Percentiles rank a stretch among this genome's conserved stretches.
These are phyloP conservation scores for Ceratobasidium papillatum DNA, from an alignment of 1,284 basidiomycete species.

Conservation along the genomic window DNA sequence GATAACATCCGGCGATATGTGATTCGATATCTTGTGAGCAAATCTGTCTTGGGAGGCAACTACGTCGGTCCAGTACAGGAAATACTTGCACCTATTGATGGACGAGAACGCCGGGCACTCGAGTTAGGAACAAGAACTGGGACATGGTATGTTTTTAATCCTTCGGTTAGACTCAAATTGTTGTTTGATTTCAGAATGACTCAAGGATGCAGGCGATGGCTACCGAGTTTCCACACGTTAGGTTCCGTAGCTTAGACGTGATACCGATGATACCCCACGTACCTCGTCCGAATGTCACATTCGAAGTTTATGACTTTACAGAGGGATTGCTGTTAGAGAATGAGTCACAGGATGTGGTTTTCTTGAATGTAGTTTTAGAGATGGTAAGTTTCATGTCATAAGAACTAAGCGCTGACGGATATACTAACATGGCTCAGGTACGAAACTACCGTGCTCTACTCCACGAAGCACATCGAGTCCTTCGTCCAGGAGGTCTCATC, in stretches of 20 bases:
- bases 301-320: neutral
- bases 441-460: neutral
- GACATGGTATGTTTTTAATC: neutral
- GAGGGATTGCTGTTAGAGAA: neutral
- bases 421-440: too few relatives aligned
- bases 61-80: neutral
- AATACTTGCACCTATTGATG: neutral
- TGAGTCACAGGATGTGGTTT: neutral
- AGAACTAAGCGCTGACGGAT: too few relatives aligned
- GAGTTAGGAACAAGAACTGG: too few relatives aligned
- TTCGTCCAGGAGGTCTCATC: neutral
- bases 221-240: neutral
- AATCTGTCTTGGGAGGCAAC: neutral
- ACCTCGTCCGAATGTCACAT: neutral
- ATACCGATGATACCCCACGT: neutral
- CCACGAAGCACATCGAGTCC: neutral
- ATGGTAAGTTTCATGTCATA: too few relatives aligned
- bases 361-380: too few relatives aligned
- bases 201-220: neutral
- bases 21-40: neutral
- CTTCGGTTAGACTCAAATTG: neutral
- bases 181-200: too few relatives aligned
- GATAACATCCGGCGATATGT: too few relatives aligned
- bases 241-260: neutral
- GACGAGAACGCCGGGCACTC: neutral